Base-by-base conservation (phyloP, 2,329 filamentous ascomycete species). In the Alternaria metachromatica region DNA sequence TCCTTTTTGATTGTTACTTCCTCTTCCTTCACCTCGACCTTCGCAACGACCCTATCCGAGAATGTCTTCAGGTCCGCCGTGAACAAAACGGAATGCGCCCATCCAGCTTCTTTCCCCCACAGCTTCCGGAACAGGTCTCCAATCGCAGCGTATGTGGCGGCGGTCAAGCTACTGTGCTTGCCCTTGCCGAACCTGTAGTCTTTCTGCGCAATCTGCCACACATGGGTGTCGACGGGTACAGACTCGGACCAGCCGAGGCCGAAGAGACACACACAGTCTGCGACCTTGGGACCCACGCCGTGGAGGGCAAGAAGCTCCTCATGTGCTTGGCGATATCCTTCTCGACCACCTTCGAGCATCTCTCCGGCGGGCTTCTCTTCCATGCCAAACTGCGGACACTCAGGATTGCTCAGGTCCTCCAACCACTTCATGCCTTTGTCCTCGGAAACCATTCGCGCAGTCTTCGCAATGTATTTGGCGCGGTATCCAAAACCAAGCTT, bases 11-110 rank as follows among this genome's bases (percentile, higher is more conserved):
- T 69, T 0, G 66, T 65, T 3, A 74, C 65, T 6, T 77, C 77
- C 30, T 84, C 82, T 49, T 83, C 80, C 60, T 86, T 83, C 21
- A 87, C 73, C 67, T 86, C 83, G 9, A 77, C 77, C 70, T 86
- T 86, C 5, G 75, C 80, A 2, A 82, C 79, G n/a, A 88, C 76
- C 68, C 83, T 86, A 68, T 92, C 91, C 0, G 94, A 90, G 74
- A 98, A 98, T 0, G 92, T 88, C 75, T 89, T 92, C 60, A 99
- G 80, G 76, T 99, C 94, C 0, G 96, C 96, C 0, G 96, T 97
- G 76, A 99, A 99, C 12, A 99, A 84, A 9, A 99, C 96, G 3
- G 93, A 97, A 82, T 99, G 96, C 10, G 96, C 96, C 96, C 96
- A 99, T 1, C 96, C 96, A 1, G 96, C 96, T 73, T 98, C 92